A percentile compares a stretch with the other conserved stretches of the same genome.
Conservation (phyloP, 176 grass and related monocot genomes). For the Olyra latifolia region DNA sequence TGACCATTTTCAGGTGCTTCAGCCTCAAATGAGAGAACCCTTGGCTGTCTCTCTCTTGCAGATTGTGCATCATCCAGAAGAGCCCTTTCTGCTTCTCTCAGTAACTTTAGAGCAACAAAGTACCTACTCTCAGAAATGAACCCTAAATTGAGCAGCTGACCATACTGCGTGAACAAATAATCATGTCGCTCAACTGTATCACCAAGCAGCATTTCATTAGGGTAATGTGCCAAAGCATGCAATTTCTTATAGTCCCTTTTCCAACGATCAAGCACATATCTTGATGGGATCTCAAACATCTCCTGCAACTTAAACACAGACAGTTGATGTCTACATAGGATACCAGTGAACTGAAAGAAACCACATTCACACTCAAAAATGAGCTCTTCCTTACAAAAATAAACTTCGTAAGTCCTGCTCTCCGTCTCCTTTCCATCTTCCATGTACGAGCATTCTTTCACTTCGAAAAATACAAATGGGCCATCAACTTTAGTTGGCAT, state of each 20-base stretch:
- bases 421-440: constrained; percentile 84
- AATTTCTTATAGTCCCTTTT: constrained; percentile 86
- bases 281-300: constrained; percentile 77
- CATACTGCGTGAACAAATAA: constrained; percentile 52
- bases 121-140: constrained; percentile 85
- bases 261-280: constrained; percentile 85
- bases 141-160: constrained; percentile 70
- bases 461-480: constrained; percentile 61
- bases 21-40: constrained; percentile 77
- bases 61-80: constrained; percentile 63
- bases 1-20: constrained; percentile 67
- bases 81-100: constrained; percentile 73
- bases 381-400: constrained; percentile 59
- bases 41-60: constrained; percentile 59
- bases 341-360: constrained; percentile 77
- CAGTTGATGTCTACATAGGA: constrained; percentile 86
- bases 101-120: constrained; percentile 77
- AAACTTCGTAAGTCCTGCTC: constrained; percentile 69
- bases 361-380: constrained; percentile 79
- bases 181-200: constrained; percentile 47
- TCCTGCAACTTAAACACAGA: constrained; percentile 92
- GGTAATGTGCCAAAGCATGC: constrained; percentile 46
- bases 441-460: constrained; percentile 89
- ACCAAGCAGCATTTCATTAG: constrained; percentile 40
- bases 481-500: constrained; percentile 65